Evolutionary conservation across 306 rosid species (phyloP).

Genomic region (Neltuma alba): DNA sequence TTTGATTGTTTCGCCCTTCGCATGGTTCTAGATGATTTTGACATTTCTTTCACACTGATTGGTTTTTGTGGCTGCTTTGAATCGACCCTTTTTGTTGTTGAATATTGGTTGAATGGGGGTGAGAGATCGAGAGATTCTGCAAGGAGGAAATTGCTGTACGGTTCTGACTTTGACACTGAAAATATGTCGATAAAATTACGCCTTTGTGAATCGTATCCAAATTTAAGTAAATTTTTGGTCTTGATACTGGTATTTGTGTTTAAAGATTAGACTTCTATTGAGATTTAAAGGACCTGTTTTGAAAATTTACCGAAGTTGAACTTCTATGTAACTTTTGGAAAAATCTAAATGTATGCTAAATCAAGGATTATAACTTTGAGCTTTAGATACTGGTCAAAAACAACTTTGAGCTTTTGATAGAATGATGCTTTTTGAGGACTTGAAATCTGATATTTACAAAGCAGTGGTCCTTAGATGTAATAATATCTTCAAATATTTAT

Average conservation of each 20-base stretch:
- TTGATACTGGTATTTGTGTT: too few relatives aligned
- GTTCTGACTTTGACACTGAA: neutral
- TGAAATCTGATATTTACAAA: neutral
- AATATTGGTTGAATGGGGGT: neutral
- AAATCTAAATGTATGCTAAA: too few relatives aligned
- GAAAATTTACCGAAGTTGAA: neutral
- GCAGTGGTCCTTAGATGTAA: neutral
- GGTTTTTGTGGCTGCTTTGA: neutral
- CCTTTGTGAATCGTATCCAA: neutral
- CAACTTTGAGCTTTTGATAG: neutral
- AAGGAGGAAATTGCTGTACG: neutral
- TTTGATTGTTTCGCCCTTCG: neutral
- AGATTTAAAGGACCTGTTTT: neutral
- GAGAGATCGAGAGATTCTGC: neutral
- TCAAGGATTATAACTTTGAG: too few relatives aligned
- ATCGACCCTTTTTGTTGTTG: neutral
- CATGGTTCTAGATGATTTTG: constrained; percentile 6
- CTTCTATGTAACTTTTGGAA: too few relatives aligned
- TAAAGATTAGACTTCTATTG: neutral
- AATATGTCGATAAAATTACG: neutral
- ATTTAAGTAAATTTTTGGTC: neutral
- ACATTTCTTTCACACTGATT: neutral
- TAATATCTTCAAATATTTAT: neutral
- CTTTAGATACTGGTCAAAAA: too few relatives aligned
- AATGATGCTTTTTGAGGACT: neutral